A percentile compares a stretch with the other conserved stretches of the same genome.
phyloP scores from a whole-genome alignment of 148 eudicot species.

The Vaccinium vitisidaea region DNA sequence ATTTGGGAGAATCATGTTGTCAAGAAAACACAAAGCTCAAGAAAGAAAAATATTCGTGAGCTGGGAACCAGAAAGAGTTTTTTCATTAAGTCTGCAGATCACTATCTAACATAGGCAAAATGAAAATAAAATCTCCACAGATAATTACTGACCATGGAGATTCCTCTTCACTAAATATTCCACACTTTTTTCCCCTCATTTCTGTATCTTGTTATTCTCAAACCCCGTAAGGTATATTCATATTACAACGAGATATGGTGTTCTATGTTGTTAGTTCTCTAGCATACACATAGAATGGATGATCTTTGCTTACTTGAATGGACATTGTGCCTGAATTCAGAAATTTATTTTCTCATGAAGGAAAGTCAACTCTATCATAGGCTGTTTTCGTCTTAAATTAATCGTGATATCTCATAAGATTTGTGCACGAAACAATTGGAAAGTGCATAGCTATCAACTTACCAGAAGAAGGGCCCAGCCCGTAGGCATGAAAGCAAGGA shows the following conservation, averaged over 20 bases:
- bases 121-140: background rate
- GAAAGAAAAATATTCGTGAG: background rate
- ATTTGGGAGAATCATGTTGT: background rate
- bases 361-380: background rate
- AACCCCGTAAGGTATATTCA: background rate
- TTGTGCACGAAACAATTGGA: background rate
- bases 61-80: background rate
- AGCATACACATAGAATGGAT: background rate
- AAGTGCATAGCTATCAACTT: conserved; percentile 24
- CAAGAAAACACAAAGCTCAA: background rate
- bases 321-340: background rate
- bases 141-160: background rate
- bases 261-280: background rate
- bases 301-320: background rate
- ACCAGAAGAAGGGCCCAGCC: conserved; percentile 96
- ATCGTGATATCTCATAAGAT: background rate
- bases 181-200: background rate
- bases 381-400: background rate
- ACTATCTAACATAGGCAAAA: background rate
- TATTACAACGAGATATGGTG: background rate
- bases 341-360: background rate
- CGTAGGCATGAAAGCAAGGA: conserved; percentile 89
- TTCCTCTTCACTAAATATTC: background rate
- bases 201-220: background rate
- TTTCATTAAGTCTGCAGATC: background rate